Conservation (phyloP, 73 alveolate genomes). For the Tetrahymena thermophila region DNA sequence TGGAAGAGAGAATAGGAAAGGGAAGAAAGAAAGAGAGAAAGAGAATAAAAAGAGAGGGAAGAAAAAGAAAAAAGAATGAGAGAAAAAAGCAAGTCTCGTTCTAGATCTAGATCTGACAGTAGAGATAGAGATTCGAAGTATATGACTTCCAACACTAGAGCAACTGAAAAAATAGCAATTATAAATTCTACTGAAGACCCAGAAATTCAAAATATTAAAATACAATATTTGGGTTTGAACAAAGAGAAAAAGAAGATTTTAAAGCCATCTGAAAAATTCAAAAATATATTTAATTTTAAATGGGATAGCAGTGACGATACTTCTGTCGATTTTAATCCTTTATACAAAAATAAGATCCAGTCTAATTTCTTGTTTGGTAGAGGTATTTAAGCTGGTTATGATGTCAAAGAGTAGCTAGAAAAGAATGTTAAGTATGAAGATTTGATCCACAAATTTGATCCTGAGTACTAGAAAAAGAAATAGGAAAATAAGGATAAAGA, state of each 20-base stretch:
- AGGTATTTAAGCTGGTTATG: conserved; percentile 52
- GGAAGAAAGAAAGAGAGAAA: conserved; percentile 18
- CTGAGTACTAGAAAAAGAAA: background rate
- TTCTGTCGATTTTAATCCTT: conserved; percentile 61
- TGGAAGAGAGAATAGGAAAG: conserved; percentile 1
- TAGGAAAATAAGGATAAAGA: background rate
- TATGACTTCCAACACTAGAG: conserved; percentile 36
- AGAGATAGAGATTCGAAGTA: conserved; percentile 26
- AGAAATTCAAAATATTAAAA: conserved; percentile 26
- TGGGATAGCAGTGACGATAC: conserved; percentile 83
- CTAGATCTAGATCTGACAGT: conserved; percentile 36
- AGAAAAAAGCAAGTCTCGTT: background rate
- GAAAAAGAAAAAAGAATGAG: background rate
- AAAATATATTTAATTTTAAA: conserved; percentile 54
- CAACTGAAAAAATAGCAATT: conserved; percentile 14
- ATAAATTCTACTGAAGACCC: conserved; percentile 27
- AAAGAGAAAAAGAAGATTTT: conserved; percentile 51
- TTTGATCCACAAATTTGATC: background rate
- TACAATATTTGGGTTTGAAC: conserved; percentile 48
- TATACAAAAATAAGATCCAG: conserved; percentile 32
- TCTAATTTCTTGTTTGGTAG: conserved; percentile 51
- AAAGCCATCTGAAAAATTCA: conserved; percentile 73
- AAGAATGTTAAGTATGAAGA: background rate
- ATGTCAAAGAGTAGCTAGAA: background rate
- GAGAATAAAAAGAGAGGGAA: conserved; percentile 7